Base-by-base conservation (phyloP, 805 yeast genomes). In the Kuraishia ogatae region DNA sequence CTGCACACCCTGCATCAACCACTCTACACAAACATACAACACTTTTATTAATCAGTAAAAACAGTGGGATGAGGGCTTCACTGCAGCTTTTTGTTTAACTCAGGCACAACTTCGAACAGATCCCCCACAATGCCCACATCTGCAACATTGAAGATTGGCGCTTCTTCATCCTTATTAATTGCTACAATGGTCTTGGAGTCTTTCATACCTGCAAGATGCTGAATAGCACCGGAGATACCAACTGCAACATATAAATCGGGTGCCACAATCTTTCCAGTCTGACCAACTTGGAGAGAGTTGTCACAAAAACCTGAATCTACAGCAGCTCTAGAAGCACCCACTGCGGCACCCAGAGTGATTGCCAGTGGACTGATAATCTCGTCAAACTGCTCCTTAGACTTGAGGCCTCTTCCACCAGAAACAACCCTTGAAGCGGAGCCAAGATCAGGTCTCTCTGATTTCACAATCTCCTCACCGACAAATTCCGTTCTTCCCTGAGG, bases 131-230 rank as follows among this genome's bases (percentile, higher is more conserved):
- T 73, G 3, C 97, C 96, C 57, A 85, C 74, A 70, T 94, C 98
- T 19, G 98, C 94, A 53, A 87, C 82, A 62, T 87, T 89, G 77
- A 90, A 92, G 52, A 93, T 90, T 1, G 99, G 96, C 10, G 97
- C 91, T 58, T 93, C 97, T 55, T 87, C 89, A 70, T 92, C 97
- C 72, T 89, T 93, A 73, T 93, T 93, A 58, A 93, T 89, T 47
- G 97, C 97, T 35, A 91, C 97, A 69, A 93, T 90, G 39, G 85
- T 83, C 74, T 91, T 93, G 49, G 97, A 81, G 68, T 93, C 97
- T 72, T 92, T 93, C 97, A 93, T 93, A 60, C 99, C 99, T 1
- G 99, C 99, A 65, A 94, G 76, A 73, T 93, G 99, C 74, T 93
- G 99, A 65, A 93, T 93, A 35, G 99, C 99, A 59, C 99, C 99